Conservation (phyloP, 2,329 filamentous ascomycete species). For the Cladosporium cucumerinum region DNA sequence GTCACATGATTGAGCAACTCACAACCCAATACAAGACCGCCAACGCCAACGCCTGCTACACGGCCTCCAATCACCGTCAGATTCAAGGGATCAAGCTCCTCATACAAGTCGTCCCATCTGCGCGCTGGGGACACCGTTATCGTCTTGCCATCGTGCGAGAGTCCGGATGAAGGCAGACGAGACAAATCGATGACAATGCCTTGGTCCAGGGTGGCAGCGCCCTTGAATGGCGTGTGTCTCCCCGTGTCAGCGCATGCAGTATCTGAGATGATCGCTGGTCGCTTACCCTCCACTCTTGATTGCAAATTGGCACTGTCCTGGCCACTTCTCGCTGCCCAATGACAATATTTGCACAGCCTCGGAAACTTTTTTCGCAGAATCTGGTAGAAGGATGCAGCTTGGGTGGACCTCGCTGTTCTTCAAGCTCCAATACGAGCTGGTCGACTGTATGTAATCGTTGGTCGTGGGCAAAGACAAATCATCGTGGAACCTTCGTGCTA, state of each 20-base stretch:
- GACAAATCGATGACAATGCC: neutral
- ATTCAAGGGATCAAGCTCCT: constrained; percentile 38
- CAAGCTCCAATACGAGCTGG: neutral
- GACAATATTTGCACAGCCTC: neutral
- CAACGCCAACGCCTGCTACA: constrained; percentile 33
- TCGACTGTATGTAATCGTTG: neutral
- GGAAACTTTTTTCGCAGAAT: neutral
- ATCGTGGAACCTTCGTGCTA: neutral
- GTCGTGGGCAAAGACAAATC: neutral
- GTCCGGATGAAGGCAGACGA: constrained; percentile 21
- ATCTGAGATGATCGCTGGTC: neutral
- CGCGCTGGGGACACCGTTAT: constrained; percentile 46
- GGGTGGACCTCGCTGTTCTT: neutral
- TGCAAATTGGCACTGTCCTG: neutral
- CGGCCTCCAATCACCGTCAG: constrained; percentile 46
- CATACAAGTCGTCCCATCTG: constrained; percentile 46
- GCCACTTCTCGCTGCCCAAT: neutral
- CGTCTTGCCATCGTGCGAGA: constrained; percentile 34
- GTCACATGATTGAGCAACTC: neutral
- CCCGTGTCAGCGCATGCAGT: neutral
- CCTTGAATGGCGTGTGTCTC: neutral
- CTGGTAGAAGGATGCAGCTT: neutral
- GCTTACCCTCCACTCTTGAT: neutral
- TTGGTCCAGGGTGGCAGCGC: neutral
- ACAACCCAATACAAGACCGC: constrained; percentile 26